Conservation (phyloP, 768 basidiomycete species). For the Lactarius quietus region DNA sequence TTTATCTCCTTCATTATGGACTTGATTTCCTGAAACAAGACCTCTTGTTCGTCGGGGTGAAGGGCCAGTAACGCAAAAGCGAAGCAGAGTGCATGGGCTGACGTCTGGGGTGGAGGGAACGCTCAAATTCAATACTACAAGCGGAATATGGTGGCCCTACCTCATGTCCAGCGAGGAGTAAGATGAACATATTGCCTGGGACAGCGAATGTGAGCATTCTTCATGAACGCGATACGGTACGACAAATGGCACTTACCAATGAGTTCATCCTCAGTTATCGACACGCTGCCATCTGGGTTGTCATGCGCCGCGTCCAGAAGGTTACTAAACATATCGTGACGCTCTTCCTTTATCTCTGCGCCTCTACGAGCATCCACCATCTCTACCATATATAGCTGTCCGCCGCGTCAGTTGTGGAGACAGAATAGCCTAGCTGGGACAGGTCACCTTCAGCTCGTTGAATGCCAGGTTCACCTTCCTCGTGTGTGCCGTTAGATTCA, state of each 20-base stretch:
- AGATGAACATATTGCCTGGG: slow-evolving; percentile 33
- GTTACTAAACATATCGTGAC: slow-evolving; percentile 29
- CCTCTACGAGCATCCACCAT: slow-evolving; percentile 28
- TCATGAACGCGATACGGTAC: background rate
- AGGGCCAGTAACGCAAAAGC: slow-evolving; percentile 42
- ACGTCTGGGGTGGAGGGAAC: slow-evolving; percentile 31
- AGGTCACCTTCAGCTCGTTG: slow-evolving; percentile 41
- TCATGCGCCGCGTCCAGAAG: slow-evolving; percentile 15
- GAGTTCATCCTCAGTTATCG: slow-evolving; percentile 28
- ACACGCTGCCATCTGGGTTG: slow-evolving; percentile 15
- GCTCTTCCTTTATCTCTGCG: slow-evolving; percentile 23
- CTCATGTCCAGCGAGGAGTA: slow-evolving; percentile 37
- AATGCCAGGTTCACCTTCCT: slow-evolving; percentile 38
- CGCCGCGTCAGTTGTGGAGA: background rate
- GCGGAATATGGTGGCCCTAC: slow-evolving; percentile 9
- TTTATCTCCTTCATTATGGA: slow-evolving; percentile 33
- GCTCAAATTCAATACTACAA: background rate
- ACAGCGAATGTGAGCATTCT: background rate
- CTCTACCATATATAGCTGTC: slow-evolving; percentile 31
- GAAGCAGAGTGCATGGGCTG: slow-evolving; percentile 38
- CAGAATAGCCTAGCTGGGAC: background rate
- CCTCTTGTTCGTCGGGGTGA: slow-evolving; percentile 42
- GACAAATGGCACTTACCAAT: slow-evolving; percentile 12
- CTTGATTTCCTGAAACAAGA: slow-evolving; percentile 36
- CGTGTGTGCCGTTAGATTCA: slow-evolving; percentile 37